Base-by-base conservation (phyloP, 2,329 filamentous ascomycete genomes). In the Fusarium clavum region DNA sequence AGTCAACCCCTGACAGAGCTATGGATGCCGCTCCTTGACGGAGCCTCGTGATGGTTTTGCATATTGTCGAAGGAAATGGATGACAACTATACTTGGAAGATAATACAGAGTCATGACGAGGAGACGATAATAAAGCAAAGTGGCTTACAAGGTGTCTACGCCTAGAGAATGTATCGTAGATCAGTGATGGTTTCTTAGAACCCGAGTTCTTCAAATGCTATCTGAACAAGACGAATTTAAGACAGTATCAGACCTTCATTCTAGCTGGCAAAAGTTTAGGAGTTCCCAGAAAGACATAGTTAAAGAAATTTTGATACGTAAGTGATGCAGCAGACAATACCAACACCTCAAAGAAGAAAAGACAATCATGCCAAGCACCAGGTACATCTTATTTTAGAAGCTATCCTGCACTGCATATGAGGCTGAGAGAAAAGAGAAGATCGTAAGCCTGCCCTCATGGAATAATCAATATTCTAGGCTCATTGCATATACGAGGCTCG, bases 401-500 rank as follows among this genome's bases (percentile, higher is more conserved):
- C 32, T n/a, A n/a, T 14, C 9, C 25, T 38, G 1, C 18, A 27
- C 13, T 18, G 11, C 11, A 41, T 25, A 24, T 11, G 6, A n/a
- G 10, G 34, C 18, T 27, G 34, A 13, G 25, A 27, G 18, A 18
- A 12, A 52, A 29, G 8, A 4, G 34, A 38, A 10, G 6, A n/a
- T 38, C 10, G 6, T 38, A n/a, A 12, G 5, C 1, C 18, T 41
- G n/a, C 9, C 34, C n/a, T 29, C 10, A 9, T 27, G 16, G 6
- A 11, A 53, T 41, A n/a, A 24, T 18, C 24, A 22, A 53, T 53
- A 43, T 24, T 29, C 24, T 16, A 53, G 49, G 34, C 34, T 29
- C 24, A 6, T 53, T 43, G 49, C 49, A 53, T 53, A 53, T 43
- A 53, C 24, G 49, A 43, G 18, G 11, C 24, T 22, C 25, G 10